Evolutionary conservation across 2,329 filamentous ascomycete species (phyloP).

Genomic region (Pestalotiopsis sp.): DNA sequence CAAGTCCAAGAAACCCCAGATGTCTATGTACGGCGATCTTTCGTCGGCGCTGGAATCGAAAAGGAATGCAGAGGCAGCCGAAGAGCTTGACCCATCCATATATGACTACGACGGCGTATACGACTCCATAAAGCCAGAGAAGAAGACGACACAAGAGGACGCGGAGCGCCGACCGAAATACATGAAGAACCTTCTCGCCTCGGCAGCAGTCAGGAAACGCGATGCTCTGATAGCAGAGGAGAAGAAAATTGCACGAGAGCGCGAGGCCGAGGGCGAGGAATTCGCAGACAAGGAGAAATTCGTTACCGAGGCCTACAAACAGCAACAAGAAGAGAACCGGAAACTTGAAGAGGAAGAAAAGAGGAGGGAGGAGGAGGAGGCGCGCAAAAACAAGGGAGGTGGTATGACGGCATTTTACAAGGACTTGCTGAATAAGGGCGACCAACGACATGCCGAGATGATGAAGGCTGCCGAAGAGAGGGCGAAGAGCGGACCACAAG

Average conservation of each 20-base stretch:
- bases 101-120: conserved; percentile 88
- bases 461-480: conserved; percentile 67
- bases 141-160: conserved; percentile 53
- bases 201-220: conserved; percentile 76
- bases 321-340: conserved; percentile 76
- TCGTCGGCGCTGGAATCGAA: conserved; percentile 66
- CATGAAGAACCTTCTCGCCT: conserved; percentile 73
- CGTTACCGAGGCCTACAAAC: conserved; percentile 81
- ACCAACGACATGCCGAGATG: conserved; percentile 70
- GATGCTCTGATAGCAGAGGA: conserved; percentile 80
- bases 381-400: conserved; percentile 64
- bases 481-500: conserved; percentile 42
- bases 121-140: conserved; percentile 72
- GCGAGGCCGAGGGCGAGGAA: conserved; percentile 79
- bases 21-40: conserved; percentile 63
- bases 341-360: conserved; percentile 73
- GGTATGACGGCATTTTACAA: conserved; percentile 82
- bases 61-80: conserved; percentile 66
- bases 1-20: conserved; percentile 44
- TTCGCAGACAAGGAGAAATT: conserved; percentile 85
- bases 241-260: conserved; percentile 76
- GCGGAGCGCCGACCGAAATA: conserved; percentile 73
- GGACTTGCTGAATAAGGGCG: conserved; percentile 71
- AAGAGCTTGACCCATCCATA: conserved; percentile 70
- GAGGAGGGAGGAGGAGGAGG: conserved; percentile 64